Evolutionary conservation across 306 rosid genomes (phyloP), one percentile per base, ranked within the genome.

Genomic region (Potentilla sterilis): DNA sequence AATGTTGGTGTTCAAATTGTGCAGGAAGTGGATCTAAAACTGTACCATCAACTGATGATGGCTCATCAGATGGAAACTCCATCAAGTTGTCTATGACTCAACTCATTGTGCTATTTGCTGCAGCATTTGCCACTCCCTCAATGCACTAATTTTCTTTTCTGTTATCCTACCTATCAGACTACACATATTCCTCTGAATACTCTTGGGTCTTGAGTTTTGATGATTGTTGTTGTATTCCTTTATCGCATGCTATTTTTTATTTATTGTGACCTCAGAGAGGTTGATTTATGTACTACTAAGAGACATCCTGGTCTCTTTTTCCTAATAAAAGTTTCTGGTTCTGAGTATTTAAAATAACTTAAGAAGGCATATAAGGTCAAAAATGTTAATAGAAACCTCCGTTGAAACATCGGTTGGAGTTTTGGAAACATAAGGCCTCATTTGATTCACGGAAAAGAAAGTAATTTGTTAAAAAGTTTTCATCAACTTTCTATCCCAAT

Each of bases 21-120:
- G 83, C 83, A 93, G 96, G 92, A 74, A 44, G 80, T 1, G 92
- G 92, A 72, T 81, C 94, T 14, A 86, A 76, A 69, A 83, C 76
- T 52, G 86, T 83, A 18, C 96, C 97, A 46, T 35, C 94, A 10
- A 59, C 87, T 28, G 85, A 75, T 4, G 77, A 63, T 28, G 85
- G 81, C 70, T 55, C 90, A 0, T 93, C 97, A 10, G 55, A 69
- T 0, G 97, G 88, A 77, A 88, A 83, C 69, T 81, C 91, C 75
- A 57, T 81, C 86, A 78, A 78, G 76, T 48, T 83, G 38, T 85
- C 79, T 7, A 41, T 93, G 0, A 70, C 81, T 80, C 87, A 89
- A 70, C 73, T 89, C 75, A 63, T 87, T 61, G 32, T 85, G 57
- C 69, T 83, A 79, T 52, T 86, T 68, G 91, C 88, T 14, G 82